A percentile compares a stretch with the other conserved stretches of the same genome.
phyloP scores from a whole-genome alignment of 306 rosid species.

The Carpinus viminea region DNA sequence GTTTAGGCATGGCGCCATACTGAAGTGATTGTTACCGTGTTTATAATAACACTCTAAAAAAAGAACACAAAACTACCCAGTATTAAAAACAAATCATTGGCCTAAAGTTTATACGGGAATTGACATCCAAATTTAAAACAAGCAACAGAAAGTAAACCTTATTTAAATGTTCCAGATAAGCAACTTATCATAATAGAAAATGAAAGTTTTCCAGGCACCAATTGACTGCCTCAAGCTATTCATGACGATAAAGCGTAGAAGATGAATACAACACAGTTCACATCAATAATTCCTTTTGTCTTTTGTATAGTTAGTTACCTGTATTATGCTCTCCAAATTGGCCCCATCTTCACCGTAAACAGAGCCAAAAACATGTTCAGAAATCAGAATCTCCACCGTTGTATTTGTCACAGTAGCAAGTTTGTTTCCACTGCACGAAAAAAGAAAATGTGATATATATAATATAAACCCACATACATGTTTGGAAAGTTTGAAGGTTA shows the following conservation, averaged over 20 bases:
- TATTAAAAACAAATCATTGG: neutral
- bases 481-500: conserved; percentile 5
- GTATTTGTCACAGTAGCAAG: conserved; percentile 65
- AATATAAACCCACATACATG: neutral
- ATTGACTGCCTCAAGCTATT: conserved; percentile 12
- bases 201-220: conserved; percentile 7
- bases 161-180: neutral
- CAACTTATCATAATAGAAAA: neutral
- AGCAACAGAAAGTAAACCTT: neutral
- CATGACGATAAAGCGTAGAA: neutral
- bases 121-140: neutral
- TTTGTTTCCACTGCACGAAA: conserved; percentile 39
- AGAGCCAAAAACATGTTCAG: conserved; percentile 52
- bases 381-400: conserved; percentile 55
- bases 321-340: conserved; percentile 53
- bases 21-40: neutral
- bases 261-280: conserved; percentile 1
- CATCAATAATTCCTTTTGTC: conserved; percentile 8
- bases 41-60: neutral
- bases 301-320: conserved; percentile 39
- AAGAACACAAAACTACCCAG: neutral
- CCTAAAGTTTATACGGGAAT: neutral
- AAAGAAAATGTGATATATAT: neutral
- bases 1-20: neutral
- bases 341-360: conserved; percentile 68